Base-by-base conservation (phyloP, 495 filamentous ascomycete species). In the Amniculicola lignicola region DNA sequence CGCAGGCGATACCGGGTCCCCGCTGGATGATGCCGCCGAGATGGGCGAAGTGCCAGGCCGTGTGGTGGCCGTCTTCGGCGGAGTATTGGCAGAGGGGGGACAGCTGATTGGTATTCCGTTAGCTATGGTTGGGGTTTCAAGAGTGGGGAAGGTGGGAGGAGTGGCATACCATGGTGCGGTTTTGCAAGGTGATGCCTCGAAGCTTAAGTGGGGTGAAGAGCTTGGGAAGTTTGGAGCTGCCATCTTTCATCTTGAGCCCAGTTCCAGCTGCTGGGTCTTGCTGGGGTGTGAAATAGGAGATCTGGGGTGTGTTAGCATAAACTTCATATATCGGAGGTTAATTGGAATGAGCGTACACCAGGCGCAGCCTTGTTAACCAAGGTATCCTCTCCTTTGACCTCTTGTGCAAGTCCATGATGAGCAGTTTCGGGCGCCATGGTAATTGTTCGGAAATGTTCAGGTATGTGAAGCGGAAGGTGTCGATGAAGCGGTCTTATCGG, bases 41-140 rank as follows among this genome's bases (percentile, higher is more conserved):
- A 51, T 79, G 75, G 72, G 83, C 73, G 25, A 89, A 70, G 66
- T 90, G 86, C 73, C 77, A 91, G 49, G 84, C 80, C 3, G 85
- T 89, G 18, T 83, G 69, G 62, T 84, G 82, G 16, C 87, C 87
- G 42, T 84, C 73, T 23, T 82, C 74, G 14, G 84, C 76, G 10
- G 78, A 83, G 68, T 89, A 90, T 63, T 78, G 84, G 75, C 87
- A 89, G 75, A 86, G 82, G 29, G 83, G 83, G 7, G 74, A 71
- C 11, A 75, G 68, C 69, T 65, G 27, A 27, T 24, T 21, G 19
- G 16, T 6, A n/a, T n/a, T n/a, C 29, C n/a, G 29, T 10, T 40
- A 40, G 7, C 37, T 12, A 19, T 40, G 9, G 40, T 18, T 43
- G 39, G 16, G 23, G 14, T 36, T 22, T 50, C 75, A n/a, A n/a